Evolutionary conservation across 140 eudicot species (phyloP).

Genomic region (Erigeron philadelphicus): DNA sequence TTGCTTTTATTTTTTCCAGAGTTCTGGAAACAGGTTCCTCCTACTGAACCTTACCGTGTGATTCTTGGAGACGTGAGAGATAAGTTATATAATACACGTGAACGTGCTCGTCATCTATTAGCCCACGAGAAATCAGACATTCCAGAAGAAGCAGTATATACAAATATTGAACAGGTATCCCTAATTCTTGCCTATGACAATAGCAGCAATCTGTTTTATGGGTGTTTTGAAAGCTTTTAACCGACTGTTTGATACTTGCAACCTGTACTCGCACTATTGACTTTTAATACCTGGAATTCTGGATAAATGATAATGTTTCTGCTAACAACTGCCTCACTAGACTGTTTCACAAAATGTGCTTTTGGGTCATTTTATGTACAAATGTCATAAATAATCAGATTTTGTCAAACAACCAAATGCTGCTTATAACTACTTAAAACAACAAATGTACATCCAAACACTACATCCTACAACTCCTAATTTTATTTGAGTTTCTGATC

Average conservation of each 20-base stretch:
- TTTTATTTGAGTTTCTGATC: background rate
- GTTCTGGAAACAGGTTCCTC: constrained; percentile 89
- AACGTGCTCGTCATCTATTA: constrained; percentile 77
- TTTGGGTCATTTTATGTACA: background rate
- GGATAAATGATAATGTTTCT: background rate
- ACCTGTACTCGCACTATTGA: background rate
- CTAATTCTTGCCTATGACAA: background rate
- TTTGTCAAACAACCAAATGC: background rate
- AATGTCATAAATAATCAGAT: background rate
- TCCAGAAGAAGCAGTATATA: constrained; percentile 77
- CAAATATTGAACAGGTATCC: constrained; percentile 76
- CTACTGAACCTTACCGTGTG: constrained; percentile 91
- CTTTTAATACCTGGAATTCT: background rate
- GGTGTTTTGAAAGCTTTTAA: background rate
- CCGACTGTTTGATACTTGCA: background rate
- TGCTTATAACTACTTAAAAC: background rate
- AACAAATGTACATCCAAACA: constrained; percentile 1
- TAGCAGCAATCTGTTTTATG: background rate
- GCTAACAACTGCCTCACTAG: background rate
- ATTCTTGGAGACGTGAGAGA: constrained; percentile 95
- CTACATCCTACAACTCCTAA: background rate
- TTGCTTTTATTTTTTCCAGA: constrained; percentile 35
- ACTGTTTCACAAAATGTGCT: background rate
- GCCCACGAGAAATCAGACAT: constrained; percentile 76
- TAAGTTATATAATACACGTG: constrained; percentile 78